phyloP scores from a whole-genome alignment of 805 yeast genomes.

The Ogataea parapolymorpha region DNA sequence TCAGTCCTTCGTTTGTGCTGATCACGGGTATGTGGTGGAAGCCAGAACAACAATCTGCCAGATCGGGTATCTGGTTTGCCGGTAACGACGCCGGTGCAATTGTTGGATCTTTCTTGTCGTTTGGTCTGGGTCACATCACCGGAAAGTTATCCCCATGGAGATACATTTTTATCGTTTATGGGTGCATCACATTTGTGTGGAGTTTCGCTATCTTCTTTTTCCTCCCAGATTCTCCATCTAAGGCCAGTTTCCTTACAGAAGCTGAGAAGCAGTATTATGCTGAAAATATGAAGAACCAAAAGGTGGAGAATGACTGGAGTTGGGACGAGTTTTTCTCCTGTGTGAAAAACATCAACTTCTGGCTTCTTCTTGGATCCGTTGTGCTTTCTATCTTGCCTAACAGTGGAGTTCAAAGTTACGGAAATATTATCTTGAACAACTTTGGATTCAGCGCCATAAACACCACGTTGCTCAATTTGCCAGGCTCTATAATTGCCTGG shows the following conservation, averaged over 20 bases:
- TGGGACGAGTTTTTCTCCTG: constrained; percentile 52
- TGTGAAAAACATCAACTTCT: constrained; percentile 45
- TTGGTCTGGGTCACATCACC: constrained; percentile 43
- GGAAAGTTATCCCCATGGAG: constrained; percentile 56
- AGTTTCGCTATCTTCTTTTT: constrained; percentile 29
- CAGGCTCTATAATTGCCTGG: constrained; percentile 38
- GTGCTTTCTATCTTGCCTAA: constrained; percentile 46
- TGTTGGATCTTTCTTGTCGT: constrained; percentile 50
- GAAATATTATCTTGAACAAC: constrained; percentile 37
- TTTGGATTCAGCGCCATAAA: constrained; percentile 34
- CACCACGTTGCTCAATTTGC: constrained; percentile 36
- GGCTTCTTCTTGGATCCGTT: constrained; percentile 44
- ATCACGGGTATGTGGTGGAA: constrained; percentile 59
- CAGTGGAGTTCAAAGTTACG: constrained; percentile 42
- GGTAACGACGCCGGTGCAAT: constrained; percentile 46
- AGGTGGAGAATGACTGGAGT: constrained; percentile 56
- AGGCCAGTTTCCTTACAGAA: constrained; percentile 41
- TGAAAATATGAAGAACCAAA: constrained; percentile 50
- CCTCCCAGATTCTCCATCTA: constrained; percentile 46
- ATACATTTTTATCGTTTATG: constrained; percentile 56
- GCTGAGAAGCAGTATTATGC: constrained; percentile 44
- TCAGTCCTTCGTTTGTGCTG: constrained; percentile 56
- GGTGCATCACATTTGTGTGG: constrained; percentile 48
- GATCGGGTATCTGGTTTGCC: constrained; percentile 41
- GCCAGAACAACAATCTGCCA: constrained; percentile 40